Evolutionary conservation across 2,329 filamentous ascomycete genomes (phyloP).

Genomic region (Diplocarpon mali): DNA sequence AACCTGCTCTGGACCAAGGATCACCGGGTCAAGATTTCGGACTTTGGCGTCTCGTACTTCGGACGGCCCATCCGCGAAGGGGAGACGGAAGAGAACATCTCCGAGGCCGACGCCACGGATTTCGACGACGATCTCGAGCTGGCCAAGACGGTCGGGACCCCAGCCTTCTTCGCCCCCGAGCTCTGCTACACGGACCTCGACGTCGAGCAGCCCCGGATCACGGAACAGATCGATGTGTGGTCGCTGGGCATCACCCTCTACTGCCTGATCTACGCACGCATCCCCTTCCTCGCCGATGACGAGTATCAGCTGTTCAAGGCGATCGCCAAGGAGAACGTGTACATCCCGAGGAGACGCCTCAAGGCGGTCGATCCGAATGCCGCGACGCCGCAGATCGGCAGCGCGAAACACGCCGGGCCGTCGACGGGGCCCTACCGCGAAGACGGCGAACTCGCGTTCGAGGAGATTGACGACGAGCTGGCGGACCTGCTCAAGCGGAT

Average conservation of each 20-base stretch:
- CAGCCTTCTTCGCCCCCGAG: slow-evolving; percentile 94
- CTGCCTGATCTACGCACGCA: slow-evolving; percentile 85
- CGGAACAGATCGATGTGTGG: slow-evolving; percentile 94
- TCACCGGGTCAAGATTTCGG: slow-evolving; percentile 89
- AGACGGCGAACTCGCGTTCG: slow-evolving; percentile 71
- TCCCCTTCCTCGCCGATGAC: slow-evolving; percentile 86
- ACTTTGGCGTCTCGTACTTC: slow-evolving; percentile 97
- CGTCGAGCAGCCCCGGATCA: slow-evolving; percentile 62
- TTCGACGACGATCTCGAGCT: slow-evolving; percentile 89
- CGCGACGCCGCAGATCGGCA: slow-evolving; percentile 41
- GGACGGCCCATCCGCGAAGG: slow-evolving; percentile 77
- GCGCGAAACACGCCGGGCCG: slow-evolving; percentile 37
- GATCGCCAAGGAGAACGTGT: slow-evolving; percentile 86
- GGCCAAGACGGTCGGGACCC: slow-evolving; percentile 96
- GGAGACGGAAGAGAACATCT: slow-evolving; percentile 61
- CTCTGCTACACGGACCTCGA: slow-evolving; percentile 79
- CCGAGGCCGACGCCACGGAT: slow-evolving; percentile 74
- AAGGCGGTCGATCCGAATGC: slow-evolving; percentile 57
- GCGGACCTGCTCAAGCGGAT: slow-evolving; percentile 69
- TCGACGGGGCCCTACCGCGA: slow-evolving; percentile 57
- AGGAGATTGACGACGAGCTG: slow-evolving; percentile 71
- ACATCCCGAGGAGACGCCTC: slow-evolving; percentile 74
- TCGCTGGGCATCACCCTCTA: slow-evolving; percentile 93
- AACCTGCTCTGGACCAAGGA: slow-evolving; percentile 82
- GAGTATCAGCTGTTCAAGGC: slow-evolving; percentile 86